Base-by-base conservation (phyloP, 192 early-diverging fungal genomes). In the Phlyctochytrium bullatum region DNA sequence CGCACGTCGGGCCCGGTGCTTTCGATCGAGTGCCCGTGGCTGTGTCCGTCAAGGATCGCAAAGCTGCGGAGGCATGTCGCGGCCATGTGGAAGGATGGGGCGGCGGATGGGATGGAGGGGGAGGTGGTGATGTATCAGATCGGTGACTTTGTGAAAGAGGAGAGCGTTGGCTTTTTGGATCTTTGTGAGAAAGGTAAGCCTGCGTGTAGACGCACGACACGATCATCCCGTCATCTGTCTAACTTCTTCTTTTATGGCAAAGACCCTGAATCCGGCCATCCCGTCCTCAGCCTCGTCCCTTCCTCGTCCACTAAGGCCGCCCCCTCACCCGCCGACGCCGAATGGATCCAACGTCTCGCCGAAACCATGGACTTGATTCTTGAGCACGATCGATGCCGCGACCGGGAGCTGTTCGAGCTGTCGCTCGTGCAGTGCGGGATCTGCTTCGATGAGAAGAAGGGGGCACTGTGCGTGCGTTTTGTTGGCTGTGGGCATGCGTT, bases 401-500 rank as follows among this genome's bases (percentile, higher is more conserved):
- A 24, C 23, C 64, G 62, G 34, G 25, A 34, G 2, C 24, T 62
- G 27, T 78, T 78, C 69, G 73, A 72, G 34, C 32, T 50, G 10
- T n/a, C 14, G 0, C 24, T 36, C 14, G 54, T 72, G 14, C 28
- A 24, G 27, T 78, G 77, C 59, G 77, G 77, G 12, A 65, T 78
- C 12, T 78, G 77, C 33, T 27, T 72, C 17, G 73, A 72, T 24
- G 16, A 53, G 2, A 66, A 62, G 40, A 14, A 28, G 0, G 77
- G 77, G 12, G 31, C 10, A 4, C 32, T 4, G 2, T 76, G 73
- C 57, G 35, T 69, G n/a, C 34, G 56, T 32, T 67, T 78, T 33
- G 34, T 2, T 3, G 17, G 47, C 0, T 78, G 77, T 54, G n/a
- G 35, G n/a, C 77, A 78, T 61, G 61, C 66, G 20, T 78, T 65